Evolutionary conservation across 345 rosid species (phyloP).

Genomic region (Toxicodendron radicans): DNA sequence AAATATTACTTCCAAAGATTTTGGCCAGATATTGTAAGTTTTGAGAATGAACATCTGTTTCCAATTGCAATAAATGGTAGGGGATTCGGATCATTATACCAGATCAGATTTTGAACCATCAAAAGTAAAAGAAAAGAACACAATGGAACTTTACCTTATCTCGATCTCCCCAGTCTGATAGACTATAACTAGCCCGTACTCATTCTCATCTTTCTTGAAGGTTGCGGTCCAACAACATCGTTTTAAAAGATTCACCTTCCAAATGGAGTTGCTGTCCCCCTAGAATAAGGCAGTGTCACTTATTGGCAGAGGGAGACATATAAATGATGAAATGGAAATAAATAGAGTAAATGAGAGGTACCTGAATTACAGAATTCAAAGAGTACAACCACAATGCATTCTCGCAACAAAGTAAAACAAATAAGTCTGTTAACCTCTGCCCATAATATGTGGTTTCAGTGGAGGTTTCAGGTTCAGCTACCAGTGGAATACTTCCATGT

Average conservation of each 20-base stretch:
- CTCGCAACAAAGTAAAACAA: slow-evolving; percentile 62
- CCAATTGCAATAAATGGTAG: neutral
- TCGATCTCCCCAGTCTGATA: slow-evolving; percentile 74
- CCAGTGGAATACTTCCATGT: slow-evolving; percentile 33
- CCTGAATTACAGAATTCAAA: slow-evolving; percentile 65
- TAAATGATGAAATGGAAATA: slow-evolving; percentile 11
- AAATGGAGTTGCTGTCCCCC: slow-evolving; percentile 49
- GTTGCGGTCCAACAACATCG: slow-evolving; percentile 79
- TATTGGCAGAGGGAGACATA: slow-evolving; percentile 27
- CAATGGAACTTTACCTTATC: slow-evolving; percentile 49
- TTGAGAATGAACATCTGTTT: neutral
- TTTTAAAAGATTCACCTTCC: slow-evolving; percentile 49
- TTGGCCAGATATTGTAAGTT: neutral
- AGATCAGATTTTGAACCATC: neutral
- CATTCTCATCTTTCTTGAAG: slow-evolving; percentile 50
- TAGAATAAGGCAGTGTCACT: slow-evolving; percentile 38
- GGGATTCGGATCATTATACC: neutral
- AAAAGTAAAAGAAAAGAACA: slow-evolving; percentile 6
- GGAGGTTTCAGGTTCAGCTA: slow-evolving; percentile 34
- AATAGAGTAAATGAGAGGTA: slow-evolving; percentile 25
- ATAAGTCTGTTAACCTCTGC: slow-evolving; percentile 32
- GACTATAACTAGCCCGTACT: slow-evolving; percentile 56
- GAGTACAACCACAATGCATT: slow-evolving; percentile 57
- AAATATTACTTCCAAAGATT: slow-evolving; percentile 10
- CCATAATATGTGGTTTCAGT: slow-evolving; percentile 33